These are phyloP conservation scores for Centaurea solstitialis DNA, from an alignment of 129 eudicot genomes.

Conservation along the genomic window DNA sequence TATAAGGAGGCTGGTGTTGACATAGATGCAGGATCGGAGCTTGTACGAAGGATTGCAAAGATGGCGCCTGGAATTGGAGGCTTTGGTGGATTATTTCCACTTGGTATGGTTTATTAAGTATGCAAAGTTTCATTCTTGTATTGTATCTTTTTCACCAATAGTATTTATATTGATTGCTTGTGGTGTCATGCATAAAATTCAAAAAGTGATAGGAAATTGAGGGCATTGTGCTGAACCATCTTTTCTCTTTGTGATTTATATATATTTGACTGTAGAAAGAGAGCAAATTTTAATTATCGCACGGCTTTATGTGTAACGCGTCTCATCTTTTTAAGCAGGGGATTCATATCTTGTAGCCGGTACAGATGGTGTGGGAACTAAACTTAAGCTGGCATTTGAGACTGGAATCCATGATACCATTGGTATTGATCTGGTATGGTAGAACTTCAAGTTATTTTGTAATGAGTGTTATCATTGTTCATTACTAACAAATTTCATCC, in stretches of 20 bases:
- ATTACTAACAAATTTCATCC: neutral
- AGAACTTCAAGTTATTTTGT: neutral
- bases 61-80: conserved; percentile 99
- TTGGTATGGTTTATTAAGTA: conserved; percentile 46
- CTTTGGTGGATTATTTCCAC: conserved; percentile 84
- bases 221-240: neutral
- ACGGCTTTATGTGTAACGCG: neutral
- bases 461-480: neutral
- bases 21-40: conserved; percentile 96
- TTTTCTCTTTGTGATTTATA: neutral
- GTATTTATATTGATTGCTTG: neutral
- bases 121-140: neutral
- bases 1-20: conserved; percentile 96
- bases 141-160: neutral
- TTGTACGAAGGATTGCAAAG: conserved; percentile 86
- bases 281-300: neutral
- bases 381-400: conserved; percentile 78
- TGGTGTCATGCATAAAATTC: neutral
- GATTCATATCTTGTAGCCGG: conserved; percentile 98
- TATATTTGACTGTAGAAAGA: neutral
- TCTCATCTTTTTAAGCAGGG: conserved; percentile 42
- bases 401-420: conserved; percentile 81
- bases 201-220: neutral
- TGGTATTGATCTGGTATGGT: conserved; percentile 61
- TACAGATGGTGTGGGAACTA: conserved; percentile 99